phyloP scores from a whole-genome alignment of 805 yeast species.

The Lipomyces starkeyi region DNA sequence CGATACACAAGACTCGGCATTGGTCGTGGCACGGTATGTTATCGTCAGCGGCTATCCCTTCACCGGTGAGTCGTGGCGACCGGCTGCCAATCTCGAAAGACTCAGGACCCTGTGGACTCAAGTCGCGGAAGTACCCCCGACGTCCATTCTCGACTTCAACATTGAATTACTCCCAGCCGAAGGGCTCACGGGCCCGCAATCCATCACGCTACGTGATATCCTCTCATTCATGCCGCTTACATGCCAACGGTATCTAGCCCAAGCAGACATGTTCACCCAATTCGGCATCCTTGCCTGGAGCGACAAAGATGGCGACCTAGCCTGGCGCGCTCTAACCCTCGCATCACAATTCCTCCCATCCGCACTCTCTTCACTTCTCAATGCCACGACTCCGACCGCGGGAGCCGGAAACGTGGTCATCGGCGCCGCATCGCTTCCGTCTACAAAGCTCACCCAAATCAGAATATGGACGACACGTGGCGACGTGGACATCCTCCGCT shows the following conservation, averaged over 20 bases:
- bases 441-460: slow-evolving; percentile 20
- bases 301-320: slow-evolving; percentile 3
- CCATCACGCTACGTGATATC: slow-evolving; percentile 18
- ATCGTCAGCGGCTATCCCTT: slow-evolving; percentile 33
- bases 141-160: slow-evolving; percentile 6
- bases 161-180: slow-evolving; percentile 14
- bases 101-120: slow-evolving; percentile 27
- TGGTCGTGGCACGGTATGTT: slow-evolving; percentile 28
- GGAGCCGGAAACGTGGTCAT: slow-evolving; percentile 12
- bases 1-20: slow-evolving; percentile 25
- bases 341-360: slow-evolving; percentile 35
- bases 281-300: slow-evolving; percentile 22
- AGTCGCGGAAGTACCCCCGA: not conserved
- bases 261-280: slow-evolving; percentile 41
- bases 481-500: slow-evolving; percentile 41
- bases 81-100: slow-evolving; percentile 25
- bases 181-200: slow-evolving; percentile 5
- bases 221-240: slow-evolving; percentile 19
- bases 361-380: slow-evolving; percentile 11
- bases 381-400: slow-evolving; percentile 10
- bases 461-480: slow-evolving; percentile 40
- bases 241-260: slow-evolving; percentile 38
- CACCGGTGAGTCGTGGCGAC: slow-evolving; percentile 5
- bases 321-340: slow-evolving; percentile 37
- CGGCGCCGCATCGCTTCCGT: slow-evolving; percentile 18